These are phyloP conservation scores for Gracilaria gracilis DNA, from an alignment of 23 red algal species.

Conservation along the genomic window DNA sequence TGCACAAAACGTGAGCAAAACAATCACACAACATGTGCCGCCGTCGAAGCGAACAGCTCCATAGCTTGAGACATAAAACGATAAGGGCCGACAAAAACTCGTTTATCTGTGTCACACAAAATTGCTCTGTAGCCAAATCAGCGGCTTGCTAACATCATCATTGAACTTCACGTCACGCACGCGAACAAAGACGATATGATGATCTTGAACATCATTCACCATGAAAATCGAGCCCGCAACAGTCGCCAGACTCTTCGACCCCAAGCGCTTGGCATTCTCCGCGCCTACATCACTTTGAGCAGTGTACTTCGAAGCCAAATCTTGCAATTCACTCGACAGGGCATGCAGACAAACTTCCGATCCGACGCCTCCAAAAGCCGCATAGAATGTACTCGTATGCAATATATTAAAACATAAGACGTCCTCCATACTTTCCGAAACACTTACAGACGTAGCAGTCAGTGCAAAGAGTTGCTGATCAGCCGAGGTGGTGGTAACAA, in stretches of 20 bases:
- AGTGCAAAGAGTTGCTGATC: slow-evolving; percentile 33
- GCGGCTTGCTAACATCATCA: not conserved
- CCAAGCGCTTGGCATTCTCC: not conserved
- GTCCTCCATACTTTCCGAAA: slow-evolving; percentile 14
- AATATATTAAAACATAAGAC: slow-evolving; percentile 52
- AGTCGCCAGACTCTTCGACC: not conserved
- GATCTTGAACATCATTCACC: slow-evolving; percentile 36
- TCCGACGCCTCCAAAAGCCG: slow-evolving; percentile 53
- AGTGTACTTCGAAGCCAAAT: slow-evolving; percentile 43
- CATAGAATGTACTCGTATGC: slow-evolving; percentile 42
- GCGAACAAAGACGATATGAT: slow-evolving; percentile 23
- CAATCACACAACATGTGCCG: slow-evolving; percentile 7
- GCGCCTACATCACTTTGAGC: slow-evolving; percentile 11
- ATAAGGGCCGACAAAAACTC: not conserved
- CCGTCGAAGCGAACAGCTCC: not conserved
- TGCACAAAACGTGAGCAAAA: slow-evolving; percentile 12
- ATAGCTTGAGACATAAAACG: not conserved
- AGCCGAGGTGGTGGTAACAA: slow-evolving; percentile 17
- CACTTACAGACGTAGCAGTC: slow-evolving; percentile 63
- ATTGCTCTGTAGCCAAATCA: slow-evolving; percentile 24
- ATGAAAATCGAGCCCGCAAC: not conserved
- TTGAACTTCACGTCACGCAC: not conserved
- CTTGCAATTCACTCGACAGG: slow-evolving; percentile 4
- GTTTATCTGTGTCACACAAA: not conserved
- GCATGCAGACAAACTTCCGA: slow-evolving; percentile 34